These are phyloP conservation scores for Beauveria rudraprayagi DNA, from an alignment of 2,329 filamentous ascomycete species.

Conservation along the genomic window DNA sequence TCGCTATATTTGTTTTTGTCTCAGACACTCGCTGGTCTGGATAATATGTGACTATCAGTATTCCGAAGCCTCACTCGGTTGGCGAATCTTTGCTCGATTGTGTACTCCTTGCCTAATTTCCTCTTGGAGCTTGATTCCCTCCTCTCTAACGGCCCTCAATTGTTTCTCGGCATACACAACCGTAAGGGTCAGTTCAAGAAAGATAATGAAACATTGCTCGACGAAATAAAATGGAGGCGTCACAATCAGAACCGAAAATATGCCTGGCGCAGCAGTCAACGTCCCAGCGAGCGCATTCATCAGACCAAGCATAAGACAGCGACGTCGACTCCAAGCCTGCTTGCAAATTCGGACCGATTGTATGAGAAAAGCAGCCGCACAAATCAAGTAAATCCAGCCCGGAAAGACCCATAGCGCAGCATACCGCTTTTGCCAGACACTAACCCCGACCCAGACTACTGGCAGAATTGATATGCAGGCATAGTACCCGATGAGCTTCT, in stretches of 20 bases:
- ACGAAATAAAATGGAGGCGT: neutral
- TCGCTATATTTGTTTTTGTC: too few relatives aligned
- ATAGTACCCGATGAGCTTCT: neutral
- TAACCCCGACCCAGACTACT: neutral
- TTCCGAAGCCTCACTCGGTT: neutral
- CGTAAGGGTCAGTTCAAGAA: neutral
- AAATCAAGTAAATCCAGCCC: neutral
- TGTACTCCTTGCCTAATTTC: neutral
- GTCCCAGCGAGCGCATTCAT: neutral
- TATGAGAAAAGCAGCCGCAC: neutral
- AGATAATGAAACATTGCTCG: neutral
- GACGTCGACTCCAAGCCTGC: neutral
- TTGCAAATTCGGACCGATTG: neutral
- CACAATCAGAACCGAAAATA: neutral
- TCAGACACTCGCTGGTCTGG: too few relatives aligned
- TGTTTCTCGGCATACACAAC: neutral
- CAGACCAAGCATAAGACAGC: neutral
- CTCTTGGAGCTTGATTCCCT: neutral
- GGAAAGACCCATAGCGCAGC: neutral
- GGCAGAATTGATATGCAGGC: neutral
- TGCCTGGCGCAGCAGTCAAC: neutral
- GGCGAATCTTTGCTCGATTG: neutral
- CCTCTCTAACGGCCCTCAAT: neutral
- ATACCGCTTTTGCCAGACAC: neutral
- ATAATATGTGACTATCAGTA: neutral